Evolutionary conservation across 371 early-diverging fungal genomes (phyloP).

Genomic region (Mortierella sp.): DNA sequence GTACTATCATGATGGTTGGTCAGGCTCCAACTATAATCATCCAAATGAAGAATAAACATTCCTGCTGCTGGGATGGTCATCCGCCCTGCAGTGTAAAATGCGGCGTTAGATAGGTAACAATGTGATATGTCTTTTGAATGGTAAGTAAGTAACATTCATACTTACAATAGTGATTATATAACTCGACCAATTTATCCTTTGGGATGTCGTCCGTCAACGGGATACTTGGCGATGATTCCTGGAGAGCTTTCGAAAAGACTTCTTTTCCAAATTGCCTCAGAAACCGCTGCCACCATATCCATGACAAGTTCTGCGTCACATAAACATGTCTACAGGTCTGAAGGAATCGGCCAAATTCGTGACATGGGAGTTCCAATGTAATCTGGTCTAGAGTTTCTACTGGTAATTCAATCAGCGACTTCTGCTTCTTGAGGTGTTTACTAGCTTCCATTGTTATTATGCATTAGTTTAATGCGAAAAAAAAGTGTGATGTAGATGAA

Average conservation of each 20-base stretch:
- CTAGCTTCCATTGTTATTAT: neutral
- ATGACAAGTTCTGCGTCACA: conserved; percentile 3
- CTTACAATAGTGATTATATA: conserved; percentile 23
- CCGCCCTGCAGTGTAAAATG: conserved; percentile 10
- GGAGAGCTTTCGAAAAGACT: neutral
- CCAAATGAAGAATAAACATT: conserved; percentile 40
- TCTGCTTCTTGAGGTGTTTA: neutral
- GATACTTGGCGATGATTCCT: neutral
- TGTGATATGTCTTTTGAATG: neutral
- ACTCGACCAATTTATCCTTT: conserved; percentile 7
- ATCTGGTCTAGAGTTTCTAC: conserved; percentile 15
- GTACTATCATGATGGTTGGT: conserved; percentile 11
- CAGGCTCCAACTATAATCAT: conserved; percentile 40
- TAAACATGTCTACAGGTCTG: conserved; percentile 18
- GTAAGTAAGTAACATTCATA: neutral
- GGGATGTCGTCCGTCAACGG: neutral
- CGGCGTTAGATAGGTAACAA: neutral
- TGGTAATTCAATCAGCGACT: conserved; percentile 5
- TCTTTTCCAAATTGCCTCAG: neutral
- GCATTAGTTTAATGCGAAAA: neutral
- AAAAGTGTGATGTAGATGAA: no score
- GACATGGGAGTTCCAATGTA: conserved; percentile 5
- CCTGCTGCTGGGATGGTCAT: conserved; percentile 22
- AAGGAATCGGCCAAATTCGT: conserved; percentile 24
- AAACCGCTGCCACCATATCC: conserved; percentile 28